A percentile compares a stretch with the other conserved stretches of the same genome.
These are phyloP conservation scores for Pseudognaphalium luteoalbum DNA, from an alignment of 129 eudicot species.

Conservation along the genomic window DNA sequence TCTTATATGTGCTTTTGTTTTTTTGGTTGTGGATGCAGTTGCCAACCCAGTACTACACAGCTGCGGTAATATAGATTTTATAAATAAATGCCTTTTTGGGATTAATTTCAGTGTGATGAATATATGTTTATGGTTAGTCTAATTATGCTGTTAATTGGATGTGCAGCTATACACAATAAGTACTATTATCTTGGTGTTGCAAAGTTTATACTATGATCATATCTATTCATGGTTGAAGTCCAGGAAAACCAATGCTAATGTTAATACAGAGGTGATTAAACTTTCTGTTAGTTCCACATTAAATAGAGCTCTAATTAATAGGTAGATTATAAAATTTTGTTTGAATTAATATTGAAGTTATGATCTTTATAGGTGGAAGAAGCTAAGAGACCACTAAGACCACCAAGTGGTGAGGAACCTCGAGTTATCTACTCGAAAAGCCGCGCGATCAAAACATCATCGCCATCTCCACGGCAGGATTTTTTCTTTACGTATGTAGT, in stretches of 20 bases:
- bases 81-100: not conserved
- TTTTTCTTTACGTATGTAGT: constrained; percentile 68
- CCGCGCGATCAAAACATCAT: constrained; percentile 34
- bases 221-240: constrained; percentile 46
- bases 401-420: constrained; percentile 29
- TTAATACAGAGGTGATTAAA: constrained; percentile 27
- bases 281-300: not conserved
- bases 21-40: constrained; percentile 50
- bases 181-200: constrained; percentile 70
- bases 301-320: not conserved
- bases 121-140: not conserved
- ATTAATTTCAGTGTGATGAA: not conserved
- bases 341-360: not conserved
- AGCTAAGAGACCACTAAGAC: constrained; percentile 56
- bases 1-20: not conserved
- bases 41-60: constrained; percentile 96
- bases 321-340: not conserved
- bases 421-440: constrained; percentile 39
- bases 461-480: constrained; percentile 44
- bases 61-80: constrained; percentile 53
- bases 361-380: constrained; percentile 46
- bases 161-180: constrained; percentile 95
- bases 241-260: constrained; percentile 24
- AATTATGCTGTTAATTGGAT: constrained; percentile 21
- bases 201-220: constrained; percentile 86